Base-by-base conservation (phyloP, 2,329 filamentous ascomycete species). In the Nemania abortiva region DNA sequence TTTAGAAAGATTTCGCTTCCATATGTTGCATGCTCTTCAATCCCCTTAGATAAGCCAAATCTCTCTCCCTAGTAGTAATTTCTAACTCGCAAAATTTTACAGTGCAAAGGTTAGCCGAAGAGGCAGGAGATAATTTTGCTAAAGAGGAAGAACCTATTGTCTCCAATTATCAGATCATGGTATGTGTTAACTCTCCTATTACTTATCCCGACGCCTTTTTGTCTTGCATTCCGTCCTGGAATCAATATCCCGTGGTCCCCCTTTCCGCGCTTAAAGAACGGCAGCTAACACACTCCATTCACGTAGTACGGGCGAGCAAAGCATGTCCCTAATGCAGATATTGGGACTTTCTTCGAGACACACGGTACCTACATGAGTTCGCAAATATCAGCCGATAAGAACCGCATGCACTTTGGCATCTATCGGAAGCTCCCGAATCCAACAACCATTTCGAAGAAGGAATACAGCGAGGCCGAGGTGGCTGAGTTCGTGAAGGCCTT, bases 391-490 rank as follows among this genome's bases (percentile, higher is more conserved):
- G 68, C 59, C 15, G 54, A 63, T 6, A 22, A 61, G 15, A 22
- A 67, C 6, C 62, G 54, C 10, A 69, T 68, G 58, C 63, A 71
- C 49, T 72, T 71, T 29, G 69, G 63, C 3, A 65, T 72, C 24
- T 72, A 68, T 20, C 34, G 70, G 22, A 66, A 68, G 15, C n/a
- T 70, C 0, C 62, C 61, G 11, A 50, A 24, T 6, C 54, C 68
- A 1, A 66, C 61, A 2, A 72, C 63, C 1, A 42, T 47, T 4
- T 13, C 45, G 9, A 65, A 64, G 10, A 61, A 68, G 15, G 62
- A 66, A 7, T 71, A 72, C 47, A 65, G 6, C 53, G 7, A 65
- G 11, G 66, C 53, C 0, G 70, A 72, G 4, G 66, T 70, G 18
- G 66, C 60, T 10, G 69, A 69, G 20, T 71, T 71, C 55, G 63